Conservation (phyloP, 1,284 basidiomycete species). For the Ceratobasidium theobromae region DNA sequence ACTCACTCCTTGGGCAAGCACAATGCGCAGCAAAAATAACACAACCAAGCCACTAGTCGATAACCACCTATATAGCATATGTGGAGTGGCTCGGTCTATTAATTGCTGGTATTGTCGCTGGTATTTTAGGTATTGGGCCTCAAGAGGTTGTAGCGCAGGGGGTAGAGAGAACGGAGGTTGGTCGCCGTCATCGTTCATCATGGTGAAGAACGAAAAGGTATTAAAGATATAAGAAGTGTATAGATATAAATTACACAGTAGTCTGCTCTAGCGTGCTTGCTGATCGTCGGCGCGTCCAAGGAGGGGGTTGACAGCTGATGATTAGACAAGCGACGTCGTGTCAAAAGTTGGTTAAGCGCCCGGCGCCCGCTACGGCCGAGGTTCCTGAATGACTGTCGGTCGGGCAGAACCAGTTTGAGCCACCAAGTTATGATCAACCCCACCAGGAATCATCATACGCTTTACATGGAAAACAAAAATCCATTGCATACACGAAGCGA, state of each 20-base stretch:
- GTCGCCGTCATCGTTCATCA: constrained; percentile 32
- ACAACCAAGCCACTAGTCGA: constrained; percentile 69
- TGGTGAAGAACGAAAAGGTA: background rate
- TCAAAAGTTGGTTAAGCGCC: background rate
- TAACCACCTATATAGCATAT: constrained; percentile 88
- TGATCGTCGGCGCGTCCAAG: constrained; percentile 30
- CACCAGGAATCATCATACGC: too few species aligned
- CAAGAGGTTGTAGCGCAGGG: constrained; percentile 32
- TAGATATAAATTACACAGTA: constrained; percentile 23
- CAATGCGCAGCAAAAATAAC: constrained; percentile 85
- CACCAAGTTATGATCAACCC: too few species aligned
- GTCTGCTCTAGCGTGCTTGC: background rate
- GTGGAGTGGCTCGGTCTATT: constrained; percentile 90
- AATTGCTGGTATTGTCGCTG: constrained; percentile 74
- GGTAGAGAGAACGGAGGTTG: constrained; percentile 29
- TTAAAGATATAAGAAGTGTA: background rate
- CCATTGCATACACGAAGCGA: too few species aligned
- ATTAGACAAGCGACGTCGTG: background rate
- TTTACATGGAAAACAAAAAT: too few species aligned
- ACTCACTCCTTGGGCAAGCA: constrained; percentile 87
- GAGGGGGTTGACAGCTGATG: constrained; percentile 1
- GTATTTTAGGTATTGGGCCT: constrained; percentile 34
- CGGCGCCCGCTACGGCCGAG: background rate
- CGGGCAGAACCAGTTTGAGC: too few species aligned
- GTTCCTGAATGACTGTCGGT: too few species aligned